phyloP scores from a whole-genome alignment of 495 filamentous ascomycete species.

The Rusavskia elegans region DNA sequence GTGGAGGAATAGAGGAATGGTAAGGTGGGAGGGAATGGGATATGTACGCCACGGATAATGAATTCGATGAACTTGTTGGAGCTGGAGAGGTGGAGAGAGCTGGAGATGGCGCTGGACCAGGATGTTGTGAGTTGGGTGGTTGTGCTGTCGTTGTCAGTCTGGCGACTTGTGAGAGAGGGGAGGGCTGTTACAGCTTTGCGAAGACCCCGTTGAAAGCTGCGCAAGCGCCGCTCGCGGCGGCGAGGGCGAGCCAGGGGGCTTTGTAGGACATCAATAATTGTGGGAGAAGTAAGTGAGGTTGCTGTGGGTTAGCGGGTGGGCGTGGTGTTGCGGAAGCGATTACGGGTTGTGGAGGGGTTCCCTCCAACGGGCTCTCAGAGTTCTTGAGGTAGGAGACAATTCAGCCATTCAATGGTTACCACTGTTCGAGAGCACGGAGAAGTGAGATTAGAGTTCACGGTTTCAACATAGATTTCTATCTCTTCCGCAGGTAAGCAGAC shows the following conservation, averaged over 20 bases:
- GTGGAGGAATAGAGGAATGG: background rate
- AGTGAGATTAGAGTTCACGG: no score
- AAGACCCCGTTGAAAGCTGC: constrained; percentile 92
- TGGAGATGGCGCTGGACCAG: constrained; percentile 47
- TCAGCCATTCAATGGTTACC: no score
- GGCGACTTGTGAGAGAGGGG: constrained; percentile 12
- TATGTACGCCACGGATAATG: constrained; percentile 13
- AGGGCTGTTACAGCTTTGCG: constrained; percentile 59
- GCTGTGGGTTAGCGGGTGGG: background rate
- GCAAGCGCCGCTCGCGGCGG: constrained; percentile 72
- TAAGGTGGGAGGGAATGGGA: background rate
- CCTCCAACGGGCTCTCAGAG: no score
- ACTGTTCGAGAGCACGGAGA: no score
- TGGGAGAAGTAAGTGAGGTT: background rate
- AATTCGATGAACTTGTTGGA: constrained; percentile 12
- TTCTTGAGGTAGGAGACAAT: no score
- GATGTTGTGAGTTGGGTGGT: constrained; percentile 68
- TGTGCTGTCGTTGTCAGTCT: constrained; percentile 36
- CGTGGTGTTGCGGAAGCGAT: background rate
- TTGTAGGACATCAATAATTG: constrained; percentile 3
- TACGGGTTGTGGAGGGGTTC: background rate
- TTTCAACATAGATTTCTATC: no score
- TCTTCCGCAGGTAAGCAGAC: no score
- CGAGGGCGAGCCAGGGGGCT: constrained; percentile 58
- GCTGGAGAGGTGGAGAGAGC: constrained; percentile 29